Conservation (phyloP, 2,329 filamentous ascomycete species). For the Cercospora zeae-maydis region DNA sequence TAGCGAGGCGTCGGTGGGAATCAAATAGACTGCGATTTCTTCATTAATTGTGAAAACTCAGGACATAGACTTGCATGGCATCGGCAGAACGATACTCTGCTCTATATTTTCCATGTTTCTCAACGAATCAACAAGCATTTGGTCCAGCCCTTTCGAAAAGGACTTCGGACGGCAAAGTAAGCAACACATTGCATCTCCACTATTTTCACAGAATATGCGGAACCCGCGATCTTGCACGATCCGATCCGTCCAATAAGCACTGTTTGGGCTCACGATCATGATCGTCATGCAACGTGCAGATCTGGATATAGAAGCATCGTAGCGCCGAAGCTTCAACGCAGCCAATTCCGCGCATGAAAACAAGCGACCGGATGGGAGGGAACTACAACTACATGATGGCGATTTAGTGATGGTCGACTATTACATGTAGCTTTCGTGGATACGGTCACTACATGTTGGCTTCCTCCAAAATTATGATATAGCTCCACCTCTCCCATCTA, state of each 20-base stretch:
- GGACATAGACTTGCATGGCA: background rate
- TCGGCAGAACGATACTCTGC: background rate
- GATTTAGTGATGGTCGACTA: background rate
- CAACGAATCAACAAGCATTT: background rate
- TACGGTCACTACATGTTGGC: background rate
- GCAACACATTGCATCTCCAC: background rate
- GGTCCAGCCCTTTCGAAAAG: background rate
- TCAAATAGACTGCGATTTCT: background rate
- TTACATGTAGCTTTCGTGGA: background rate
- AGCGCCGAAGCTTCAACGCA: background rate
- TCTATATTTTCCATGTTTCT: background rate
- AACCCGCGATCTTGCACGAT: background rate
- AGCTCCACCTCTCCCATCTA: background rate
- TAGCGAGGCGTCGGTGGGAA: constrained; percentile 4
- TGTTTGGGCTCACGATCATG: background rate
- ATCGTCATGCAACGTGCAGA: constrained; percentile 8
- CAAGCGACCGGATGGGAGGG: background rate
- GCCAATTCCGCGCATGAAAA: background rate
- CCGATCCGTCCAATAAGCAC: background rate
- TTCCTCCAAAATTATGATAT: background rate
- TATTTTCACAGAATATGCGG: background rate
- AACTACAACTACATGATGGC: background rate
- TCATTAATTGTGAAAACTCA: background rate
- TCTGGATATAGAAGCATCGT: background rate
- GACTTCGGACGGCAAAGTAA: background rate